Conservation (phyloP, 1,139 yeast species). For the Scheffersomyces titani region DNA sequence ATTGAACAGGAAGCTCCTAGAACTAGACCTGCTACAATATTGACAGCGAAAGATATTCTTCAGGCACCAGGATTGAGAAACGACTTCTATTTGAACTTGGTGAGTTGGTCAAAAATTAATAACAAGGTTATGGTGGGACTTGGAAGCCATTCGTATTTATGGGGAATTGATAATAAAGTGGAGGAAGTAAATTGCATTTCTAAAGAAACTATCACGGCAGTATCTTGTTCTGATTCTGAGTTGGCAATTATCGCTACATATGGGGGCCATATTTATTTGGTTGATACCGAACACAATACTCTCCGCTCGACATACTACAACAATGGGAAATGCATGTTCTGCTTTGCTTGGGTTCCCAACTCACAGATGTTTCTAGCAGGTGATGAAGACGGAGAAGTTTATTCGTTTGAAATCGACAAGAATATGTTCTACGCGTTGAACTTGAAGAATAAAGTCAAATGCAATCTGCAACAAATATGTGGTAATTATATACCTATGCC, state of each 20-base stretch:
- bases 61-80: conserved; percentile 78
- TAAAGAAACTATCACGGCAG: conserved; percentile 55
- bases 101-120: conserved; percentile 67
- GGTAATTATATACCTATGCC: conserved; percentile 36
- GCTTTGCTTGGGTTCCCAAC: conserved; percentile 62
- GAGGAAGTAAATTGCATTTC: conserved; percentile 19
- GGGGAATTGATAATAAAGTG: conserved; percentile 61
- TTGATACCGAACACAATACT: conserved; percentile 13
- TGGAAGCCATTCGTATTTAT: conserved; percentile 58
- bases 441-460: conserved; percentile 32
- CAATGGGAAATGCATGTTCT: conserved; percentile 49
- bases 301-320: conserved; percentile 30
- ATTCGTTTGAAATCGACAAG: conserved; percentile 37
- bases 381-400: conserved; percentile 66
- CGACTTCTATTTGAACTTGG: conserved; percentile 78
- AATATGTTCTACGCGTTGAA: conserved; percentile 8
- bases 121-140: conserved; percentile 70
- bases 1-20: conserved; percentile 1
- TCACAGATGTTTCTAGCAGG: conserved; percentile 57
- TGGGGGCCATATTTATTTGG: conserved; percentile 26
- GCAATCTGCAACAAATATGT: conserved; percentile 69
- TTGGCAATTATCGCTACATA: conserved; percentile 56
- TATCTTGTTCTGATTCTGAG: conserved; percentile 53
- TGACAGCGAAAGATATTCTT: conserved; percentile 34
- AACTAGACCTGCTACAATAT: background rate